Percentiles rank a stretch among this genome's conserved stretches.
These are phyloP conservation scores for Xylariomycetidae sp. DNA, from an alignment of 2,329 filamentous ascomycete genomes.

Conservation along the genomic window DNA sequence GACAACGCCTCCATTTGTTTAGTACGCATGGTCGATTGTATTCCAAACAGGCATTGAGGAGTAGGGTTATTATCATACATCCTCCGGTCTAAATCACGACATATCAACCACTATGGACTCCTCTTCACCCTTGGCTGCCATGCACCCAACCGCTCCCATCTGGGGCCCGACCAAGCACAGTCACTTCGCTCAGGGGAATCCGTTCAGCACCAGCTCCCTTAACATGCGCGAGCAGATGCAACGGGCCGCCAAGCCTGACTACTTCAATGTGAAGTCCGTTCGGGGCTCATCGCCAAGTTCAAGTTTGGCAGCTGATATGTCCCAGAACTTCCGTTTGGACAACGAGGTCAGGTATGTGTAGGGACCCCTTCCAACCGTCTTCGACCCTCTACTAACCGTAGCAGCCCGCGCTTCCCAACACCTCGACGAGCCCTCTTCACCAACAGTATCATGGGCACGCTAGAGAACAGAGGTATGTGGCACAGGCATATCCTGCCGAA, in stretches of 20 bases:
- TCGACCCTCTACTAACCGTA: no score
- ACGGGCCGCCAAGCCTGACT: slow-evolving; percentile 61
- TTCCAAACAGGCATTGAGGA: slow-evolving; percentile 22
- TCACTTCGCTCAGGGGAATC: slow-evolving; percentile 43
- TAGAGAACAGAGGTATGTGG: slow-evolving; percentile 58
- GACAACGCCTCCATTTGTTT: slow-evolving; percentile 20
- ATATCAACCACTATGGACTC: slow-evolving; percentile 65
- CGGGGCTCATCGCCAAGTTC: slow-evolving; percentile 86
- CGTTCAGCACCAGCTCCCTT: slow-evolving; percentile 60
- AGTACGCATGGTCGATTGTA: slow-evolving; percentile 16
- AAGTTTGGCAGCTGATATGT: slow-evolving; percentile 88
- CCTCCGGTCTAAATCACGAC: slow-evolving; percentile 9
- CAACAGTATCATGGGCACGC: slow-evolving; percentile 58
- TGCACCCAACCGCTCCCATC: slow-evolving; percentile 70
- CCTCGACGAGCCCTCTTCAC: slow-evolving; percentile 83
- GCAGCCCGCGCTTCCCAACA: slow-evolving; percentile 75
- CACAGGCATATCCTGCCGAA: no score
- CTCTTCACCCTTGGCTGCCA: slow-evolving; percentile 88
- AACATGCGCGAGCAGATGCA: slow-evolving; percentile 74
- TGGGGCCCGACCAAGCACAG: slow-evolving; percentile 53
- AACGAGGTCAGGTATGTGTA: slow-evolving; percentile 68
- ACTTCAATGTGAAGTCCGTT: slow-evolving; percentile 75
- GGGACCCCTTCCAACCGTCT: no score
- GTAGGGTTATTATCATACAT: slow-evolving; percentile 24
- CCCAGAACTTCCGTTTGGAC: slow-evolving; percentile 95